Evolutionary conservation across 2,329 filamentous ascomycete genomes (phyloP).

Genomic region (Furcasterigmium sp.): DNA sequence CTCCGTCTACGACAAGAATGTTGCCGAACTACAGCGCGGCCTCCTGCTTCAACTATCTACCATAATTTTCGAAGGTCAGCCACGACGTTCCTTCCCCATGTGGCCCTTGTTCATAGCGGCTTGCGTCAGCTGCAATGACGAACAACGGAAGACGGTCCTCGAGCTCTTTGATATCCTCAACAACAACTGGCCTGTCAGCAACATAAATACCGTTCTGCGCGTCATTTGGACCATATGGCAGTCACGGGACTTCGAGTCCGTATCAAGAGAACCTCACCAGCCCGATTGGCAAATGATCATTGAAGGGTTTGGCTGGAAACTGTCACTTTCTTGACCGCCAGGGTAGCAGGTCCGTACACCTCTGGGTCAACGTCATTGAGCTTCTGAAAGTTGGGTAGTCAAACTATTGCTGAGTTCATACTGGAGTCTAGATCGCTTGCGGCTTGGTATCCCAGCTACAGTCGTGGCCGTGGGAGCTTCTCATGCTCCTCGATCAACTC

Average conservation of each 20-base stretch:
- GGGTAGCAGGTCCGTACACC: no score
- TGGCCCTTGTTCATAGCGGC: constrained; percentile 5
- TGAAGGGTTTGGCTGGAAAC: constrained; percentile 4
- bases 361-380: no score
- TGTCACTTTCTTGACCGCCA: constrained; percentile 3
- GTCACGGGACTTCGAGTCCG: background rate
- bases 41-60: background rate
- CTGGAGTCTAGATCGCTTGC: no score
- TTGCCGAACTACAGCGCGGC: no score
- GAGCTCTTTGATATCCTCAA: constrained; percentile 2
- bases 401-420: no score
- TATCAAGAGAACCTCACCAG: background rate
- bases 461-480: no score
- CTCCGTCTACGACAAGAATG: background rate
- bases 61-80: constrained; percentile 1
- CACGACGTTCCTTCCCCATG: constrained; percentile 1
- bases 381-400: no score
- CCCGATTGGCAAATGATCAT: constrained; percentile 3
- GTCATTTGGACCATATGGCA: constrained; percentile 2
- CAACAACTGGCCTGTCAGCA: constrained; percentile 4
- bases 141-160: constrained; percentile 2
- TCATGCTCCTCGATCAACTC: constrained; percentile 7
- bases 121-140: constrained; percentile 1
- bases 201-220: background rate
- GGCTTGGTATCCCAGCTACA: no score